A percentile compares a stretch with the other conserved stretches of the same genome.
These are phyloP conservation scores for Penicillium capsulatum DNA, from an alignment of 2,329 filamentous ascomycete species.

Conservation along the genomic window DNA sequence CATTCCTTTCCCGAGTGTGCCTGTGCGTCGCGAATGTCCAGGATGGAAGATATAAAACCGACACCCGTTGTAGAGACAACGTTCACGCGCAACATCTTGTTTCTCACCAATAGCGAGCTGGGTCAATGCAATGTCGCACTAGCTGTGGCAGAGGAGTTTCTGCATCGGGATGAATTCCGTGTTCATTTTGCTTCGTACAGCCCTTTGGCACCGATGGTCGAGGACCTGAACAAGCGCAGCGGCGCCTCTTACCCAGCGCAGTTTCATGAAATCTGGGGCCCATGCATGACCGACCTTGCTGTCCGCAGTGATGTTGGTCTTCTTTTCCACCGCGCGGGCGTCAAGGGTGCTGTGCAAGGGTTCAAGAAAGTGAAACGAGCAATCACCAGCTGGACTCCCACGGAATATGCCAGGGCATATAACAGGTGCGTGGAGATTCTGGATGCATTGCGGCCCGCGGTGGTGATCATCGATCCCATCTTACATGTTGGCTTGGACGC, in stretches of 20 bases:
- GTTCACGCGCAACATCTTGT: slow-evolving; percentile 31
- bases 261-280: slow-evolving; percentile 36
- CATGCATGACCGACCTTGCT: slow-evolving; percentile 34
- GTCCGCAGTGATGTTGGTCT: slow-evolving; percentile 25
- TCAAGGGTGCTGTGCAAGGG: slow-evolving; percentile 34
- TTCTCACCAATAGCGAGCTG: slow-evolving; percentile 46
- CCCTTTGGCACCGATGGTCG: slow-evolving; percentile 33
- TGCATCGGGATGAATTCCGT: slow-evolving; percentile 35
- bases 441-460: slow-evolving; percentile 34
- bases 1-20: too few relatives aligned
- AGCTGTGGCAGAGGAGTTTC: slow-evolving; percentile 42
- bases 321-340: slow-evolving; percentile 31
- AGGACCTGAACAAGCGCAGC: slow-evolving; percentile 23
- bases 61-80: slow-evolving; percentile 13
- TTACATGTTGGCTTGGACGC: slow-evolving; percentile 46
- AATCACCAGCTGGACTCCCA: slow-evolving; percentile 36
- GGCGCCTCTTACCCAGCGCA: slow-evolving; percentile 5
- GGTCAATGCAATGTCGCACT: slow-evolving; percentile 49
- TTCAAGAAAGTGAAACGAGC: slow-evolving; percentile 27
- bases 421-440: slow-evolving; percentile 39
- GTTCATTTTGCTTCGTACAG: slow-evolving; percentile 47
- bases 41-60: too few relatives aligned
- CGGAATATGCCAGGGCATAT: slow-evolving; percentile 43
- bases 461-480: slow-evolving; percentile 45
- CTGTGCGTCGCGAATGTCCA: too few relatives aligned